Evolutionary conservation across 2,329 filamentous ascomycete genomes (phyloP).

Genomic region (Penicillium glabrum): DNA sequence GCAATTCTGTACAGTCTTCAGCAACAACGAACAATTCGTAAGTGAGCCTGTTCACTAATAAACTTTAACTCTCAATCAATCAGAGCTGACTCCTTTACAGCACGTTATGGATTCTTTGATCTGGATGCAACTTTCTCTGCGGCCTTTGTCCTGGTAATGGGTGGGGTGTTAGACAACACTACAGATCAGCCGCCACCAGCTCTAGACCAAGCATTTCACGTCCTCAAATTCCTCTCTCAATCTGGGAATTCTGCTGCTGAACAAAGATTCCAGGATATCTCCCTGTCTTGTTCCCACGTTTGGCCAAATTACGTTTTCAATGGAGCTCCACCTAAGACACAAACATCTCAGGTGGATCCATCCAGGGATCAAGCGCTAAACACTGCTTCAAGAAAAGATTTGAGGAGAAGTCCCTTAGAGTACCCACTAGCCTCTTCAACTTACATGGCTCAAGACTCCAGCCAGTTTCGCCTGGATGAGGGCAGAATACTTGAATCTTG

Average conservation of each 20-base stretch:
- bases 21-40: conserved; percentile 17
- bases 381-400: background rate
- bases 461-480: background rate
- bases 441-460: background rate
- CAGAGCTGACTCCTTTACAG: background rate
- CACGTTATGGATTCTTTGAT: conserved; percentile 24
- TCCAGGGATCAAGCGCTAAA: background rate
- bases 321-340: background rate
- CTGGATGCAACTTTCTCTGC: conserved; percentile 24
- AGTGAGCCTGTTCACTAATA: background rate
- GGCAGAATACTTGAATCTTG: background rate
- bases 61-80: too few species aligned
- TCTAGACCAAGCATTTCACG: conserved; percentile 13
- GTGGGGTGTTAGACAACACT: conserved; percentile 3
- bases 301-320: conserved; percentile 13
- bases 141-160: conserved; percentile 24
- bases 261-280: conserved; percentile 18
- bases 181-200: conserved; percentile 9
- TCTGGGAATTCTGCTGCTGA: conserved; percentile 19
- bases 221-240: conserved; percentile 15
- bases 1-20: conserved; percentile 17
- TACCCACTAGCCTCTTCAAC: background rate
- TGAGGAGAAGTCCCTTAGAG: too few species aligned
- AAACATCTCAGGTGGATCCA: background rate
- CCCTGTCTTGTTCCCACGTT: conserved; percentile 10